These are phyloP conservation scores for Boletus reticulatus DNA, from an alignment of 768 basidiomycete species.

Conservation along the genomic window DNA sequence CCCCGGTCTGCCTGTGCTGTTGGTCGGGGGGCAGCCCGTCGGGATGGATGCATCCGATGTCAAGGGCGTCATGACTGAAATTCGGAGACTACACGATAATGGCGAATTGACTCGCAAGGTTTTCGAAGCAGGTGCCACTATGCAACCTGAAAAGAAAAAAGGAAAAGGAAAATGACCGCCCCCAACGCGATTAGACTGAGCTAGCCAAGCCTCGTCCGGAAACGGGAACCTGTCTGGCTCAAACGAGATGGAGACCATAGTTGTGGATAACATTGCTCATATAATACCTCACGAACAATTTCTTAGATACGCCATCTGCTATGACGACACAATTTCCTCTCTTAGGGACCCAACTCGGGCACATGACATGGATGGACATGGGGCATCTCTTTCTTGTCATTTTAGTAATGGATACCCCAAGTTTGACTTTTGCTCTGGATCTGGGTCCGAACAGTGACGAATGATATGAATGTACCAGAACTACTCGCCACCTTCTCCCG, in stretches of 20 bases:
- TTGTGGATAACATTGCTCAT: not conserved
- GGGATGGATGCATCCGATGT: conserved; percentile 32
- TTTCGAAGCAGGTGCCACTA: conserved; percentile 53
- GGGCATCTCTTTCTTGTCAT: conserved; percentile 2
- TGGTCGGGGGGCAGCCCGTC: conserved; percentile 63
- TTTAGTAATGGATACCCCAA: not conserved
- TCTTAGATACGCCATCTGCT: conserved; percentile 2
- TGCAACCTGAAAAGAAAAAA: conserved; percentile 55
- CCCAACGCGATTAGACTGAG: not conserved
- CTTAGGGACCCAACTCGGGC: not conserved
- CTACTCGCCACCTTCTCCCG: conserved; percentile 7
- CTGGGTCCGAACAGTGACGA: not conserved
- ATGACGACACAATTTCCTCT: conserved; percentile 5
- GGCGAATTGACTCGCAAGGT: conserved; percentile 54
- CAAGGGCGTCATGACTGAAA: conserved; percentile 38
- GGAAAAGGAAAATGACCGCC: conserved; percentile 30
- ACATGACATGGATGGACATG: not conserved
- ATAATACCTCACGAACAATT: conserved; percentile 2
- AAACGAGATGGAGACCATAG: not conserved
- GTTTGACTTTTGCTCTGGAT: too few species aligned
- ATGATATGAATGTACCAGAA: not conserved
- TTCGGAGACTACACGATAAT: conserved; percentile 46
- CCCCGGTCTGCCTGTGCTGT: conserved; percentile 59
- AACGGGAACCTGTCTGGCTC: not conserved
- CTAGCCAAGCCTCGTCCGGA: conserved; percentile 1